A percentile compares a stretch with the other conserved stretches of the same genome.
Evolutionary conservation across 2,329 filamentous ascomycete genomes (phyloP).

Genomic region (Dryadomyces quercivorus): DNA sequence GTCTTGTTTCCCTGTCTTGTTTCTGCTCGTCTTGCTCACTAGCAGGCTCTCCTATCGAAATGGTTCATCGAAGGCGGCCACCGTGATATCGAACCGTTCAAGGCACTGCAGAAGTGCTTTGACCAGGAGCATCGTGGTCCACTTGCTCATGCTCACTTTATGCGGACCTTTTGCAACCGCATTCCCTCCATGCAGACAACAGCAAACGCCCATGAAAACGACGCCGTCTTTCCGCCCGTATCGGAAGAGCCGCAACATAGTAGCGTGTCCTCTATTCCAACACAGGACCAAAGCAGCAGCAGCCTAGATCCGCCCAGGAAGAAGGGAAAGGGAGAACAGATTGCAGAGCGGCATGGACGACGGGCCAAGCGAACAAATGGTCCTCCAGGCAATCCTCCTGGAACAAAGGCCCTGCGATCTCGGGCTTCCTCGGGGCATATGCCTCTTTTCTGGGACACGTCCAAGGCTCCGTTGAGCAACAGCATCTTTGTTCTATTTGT

Average conservation of each 20-base stretch:
- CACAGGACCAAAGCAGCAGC: conserved; percentile 8
- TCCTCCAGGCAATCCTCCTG: conserved; percentile 22
- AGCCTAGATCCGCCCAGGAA: conserved; percentile 18
- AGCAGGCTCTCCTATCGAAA: conserved; percentile 43
- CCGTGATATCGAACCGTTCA: conserved; percentile 51
- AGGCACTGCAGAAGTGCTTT: conserved; percentile 48
- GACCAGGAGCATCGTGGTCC: conserved; percentile 48
- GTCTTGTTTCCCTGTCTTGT: neutral
- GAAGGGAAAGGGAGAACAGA: conserved; percentile 23
- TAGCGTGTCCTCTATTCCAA: conserved; percentile 9
- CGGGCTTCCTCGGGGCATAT: conserved; percentile 3
- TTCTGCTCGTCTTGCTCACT: conserved; percentile 6
- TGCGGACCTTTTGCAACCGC: conserved; percentile 45
- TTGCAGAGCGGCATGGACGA: conserved; percentile 24
- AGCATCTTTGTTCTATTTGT: conserved; percentile 23
- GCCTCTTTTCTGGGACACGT: conserved; percentile 18
- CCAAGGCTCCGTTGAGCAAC: conserved; percentile 17
- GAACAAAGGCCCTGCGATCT: conserved; percentile 18
- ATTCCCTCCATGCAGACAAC: conserved; percentile 22
- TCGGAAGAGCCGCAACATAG: conserved; percentile 13
- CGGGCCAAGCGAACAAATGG: conserved; percentile 20
- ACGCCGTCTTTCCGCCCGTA: conserved; percentile 19
- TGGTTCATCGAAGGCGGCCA: conserved; percentile 51
- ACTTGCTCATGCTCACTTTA: conserved; percentile 47
- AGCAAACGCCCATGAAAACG: conserved; percentile 12